phyloP scores from a whole-genome alignment of 768 basidiomycete genomes.

The Tricholoma sp. region DNA sequence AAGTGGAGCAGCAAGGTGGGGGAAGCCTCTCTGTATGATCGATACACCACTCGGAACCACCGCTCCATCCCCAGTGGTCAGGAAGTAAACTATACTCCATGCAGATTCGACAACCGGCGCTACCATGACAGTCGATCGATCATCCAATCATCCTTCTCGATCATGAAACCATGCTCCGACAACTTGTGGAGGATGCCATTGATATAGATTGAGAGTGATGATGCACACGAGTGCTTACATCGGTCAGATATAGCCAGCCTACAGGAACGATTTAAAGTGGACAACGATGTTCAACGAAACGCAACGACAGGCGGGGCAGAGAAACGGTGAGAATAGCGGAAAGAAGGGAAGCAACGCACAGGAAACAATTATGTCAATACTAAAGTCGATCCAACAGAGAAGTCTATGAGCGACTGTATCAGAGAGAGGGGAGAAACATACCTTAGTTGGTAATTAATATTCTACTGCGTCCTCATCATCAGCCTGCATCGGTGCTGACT shows the following conservation, averaged over 20 bases:
- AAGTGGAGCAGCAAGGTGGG: too few relatives aligned
- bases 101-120: not conserved
- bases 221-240: not conserved
- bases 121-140: not conserved
- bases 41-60: too few relatives aligned
- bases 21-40: too few relatives aligned
- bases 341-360: constrained; percentile 26
- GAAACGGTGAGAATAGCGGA: constrained; percentile 15
- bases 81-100: too few relatives aligned
- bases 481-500: constrained; percentile 47
- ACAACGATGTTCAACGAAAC: not conserved
- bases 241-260: not conserved
- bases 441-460: constrained; percentile 43
- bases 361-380: constrained; percentile 16
- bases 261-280: not conserved
- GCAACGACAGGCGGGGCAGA: not conserved
- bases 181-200: not conserved
- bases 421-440: not conserved
- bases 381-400: not conserved
- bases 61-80: too few relatives aligned
- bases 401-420: not conserved
- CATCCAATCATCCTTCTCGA: not conserved
- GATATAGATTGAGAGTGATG: not conserved
- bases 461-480: constrained; percentile 83
- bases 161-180: not conserved